A percentile compares a stretch with the other conserved stretches of the same genome.
phyloP scores from a whole-genome alignment of 352 stramenopile genomes.

The Thraustotheca clavata region DNA sequence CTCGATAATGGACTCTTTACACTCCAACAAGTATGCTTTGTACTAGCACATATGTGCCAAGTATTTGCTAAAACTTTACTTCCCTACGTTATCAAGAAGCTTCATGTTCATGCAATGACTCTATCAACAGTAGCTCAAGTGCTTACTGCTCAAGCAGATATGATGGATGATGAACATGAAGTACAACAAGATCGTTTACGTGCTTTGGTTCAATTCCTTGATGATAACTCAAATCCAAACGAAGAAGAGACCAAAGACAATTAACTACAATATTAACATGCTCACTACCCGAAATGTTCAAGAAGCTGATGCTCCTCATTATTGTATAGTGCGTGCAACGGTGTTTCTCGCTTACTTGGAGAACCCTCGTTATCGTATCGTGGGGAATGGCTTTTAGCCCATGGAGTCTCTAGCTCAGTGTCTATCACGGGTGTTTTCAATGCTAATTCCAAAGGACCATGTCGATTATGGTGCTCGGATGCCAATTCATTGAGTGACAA shows the following conservation, averaged over 20 bases:
- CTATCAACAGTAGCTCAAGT: conserved; percentile 34
- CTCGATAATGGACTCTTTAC: conserved; percentile 73
- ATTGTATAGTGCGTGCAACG: conserved; percentile 60
- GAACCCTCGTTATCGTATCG: conserved; percentile 27
- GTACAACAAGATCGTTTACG: conserved; percentile 4
- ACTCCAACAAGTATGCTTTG: conserved; percentile 55
- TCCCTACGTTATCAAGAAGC: conserved; percentile 37
- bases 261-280: neutral
- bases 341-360: conserved; percentile 28
- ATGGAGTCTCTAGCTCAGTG: too few relatives aligned
- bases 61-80: conserved; percentile 21
- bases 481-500: neutral
- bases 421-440: too few relatives aligned
- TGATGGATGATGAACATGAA: conserved; percentile 24
- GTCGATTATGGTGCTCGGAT: neutral
- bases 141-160: conserved; percentile 47
- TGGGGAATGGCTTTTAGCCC: neutral
- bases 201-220: neutral
- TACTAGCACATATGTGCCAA: conserved; percentile 50
- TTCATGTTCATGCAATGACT: conserved; percentile 58
- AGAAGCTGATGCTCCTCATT: conserved; percentile 62
- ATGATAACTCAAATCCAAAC: too few relatives aligned
- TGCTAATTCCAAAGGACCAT: too few relatives aligned
- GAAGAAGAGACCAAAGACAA: neutral
- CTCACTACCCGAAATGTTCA: conserved; percentile 23